Evolutionary conservation across 768 basidiomycete species (phyloP), one percentile per base, ranked within the genome.

Genomic region (Leccinum disarticulatum): DNA sequence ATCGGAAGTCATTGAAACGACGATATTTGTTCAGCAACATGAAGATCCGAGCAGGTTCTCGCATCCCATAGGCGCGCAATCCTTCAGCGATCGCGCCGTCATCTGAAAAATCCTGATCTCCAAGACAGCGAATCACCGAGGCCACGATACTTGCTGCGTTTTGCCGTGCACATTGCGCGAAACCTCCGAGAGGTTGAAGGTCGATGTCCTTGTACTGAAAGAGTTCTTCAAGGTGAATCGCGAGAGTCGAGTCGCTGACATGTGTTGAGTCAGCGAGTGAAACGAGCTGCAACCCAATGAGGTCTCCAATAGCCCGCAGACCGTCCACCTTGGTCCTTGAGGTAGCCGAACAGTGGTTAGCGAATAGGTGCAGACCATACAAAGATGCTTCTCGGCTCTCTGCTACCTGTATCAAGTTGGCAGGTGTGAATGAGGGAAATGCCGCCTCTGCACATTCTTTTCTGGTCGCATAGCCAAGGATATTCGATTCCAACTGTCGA

Each of bases 381-480:
- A 63, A 58, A 25, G 70, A n/a, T 11, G 64, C 64, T 50, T 77
- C 72, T 43, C 57, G 31, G 36, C 58, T 61, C 2, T 68, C 64
- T 3, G 74, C 77, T 2, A 76, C 73, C 14, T 76, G 77, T 56
- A 88, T 73, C 15, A 94, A 71, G 62, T 89, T 84, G 5, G 84
- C 79, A 1, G 91, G 87, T 0, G 87, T 86, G 58, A 91, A 87
- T 8, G 81, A 75, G 19, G 73, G 78, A 62, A 96, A 88, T 1
- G 86, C 84, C 3, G 85, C 82, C 61, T 83, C 77, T 0, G 90
- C 89, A 60, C 83, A 88, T 56, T 87, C 83, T 59, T 79, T 83
- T 55, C 84, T 81, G 65, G 86, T 85, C 15, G 74, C 65, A 70
- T 88, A 97, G 1, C 96, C 96, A 27, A 96, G 81, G 4, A 95